Base-by-base conservation (phyloP, 306 rosid species). In the Trifolium pratense region DNA sequence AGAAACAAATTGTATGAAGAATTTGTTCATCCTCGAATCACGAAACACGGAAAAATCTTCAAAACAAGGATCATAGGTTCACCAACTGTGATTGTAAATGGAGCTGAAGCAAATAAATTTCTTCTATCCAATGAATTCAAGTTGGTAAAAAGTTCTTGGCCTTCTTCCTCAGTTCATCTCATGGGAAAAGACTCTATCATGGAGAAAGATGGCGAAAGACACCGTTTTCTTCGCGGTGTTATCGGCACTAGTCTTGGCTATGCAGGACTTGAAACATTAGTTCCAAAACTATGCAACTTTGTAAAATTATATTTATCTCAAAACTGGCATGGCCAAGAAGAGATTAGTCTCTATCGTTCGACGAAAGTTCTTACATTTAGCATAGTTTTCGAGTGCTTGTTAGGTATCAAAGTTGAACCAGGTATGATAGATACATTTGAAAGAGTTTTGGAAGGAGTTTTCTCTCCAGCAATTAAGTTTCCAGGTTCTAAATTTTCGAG, bases 91-190 rank as follows among this genome's bases (percentile, higher is more conserved):
- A 69, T 89, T 7, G 87, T 93, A 2, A 87, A 87, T 64, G 98
- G 97, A 64, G 86, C 96, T 46, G 88, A 87, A 36, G 97, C 90
- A 18, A 93, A 93, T 9, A 85, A 71, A 3, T 93, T 87, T 45
- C 32, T 92, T 45, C 11, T 90, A 59, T 87, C 93, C 3, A 90
- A 87, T 66, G 97, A 93, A 86, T 93, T 93, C 79, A 90, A 93
- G 85, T 71, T 87, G 73, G 98, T 90, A 71, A 81, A 87, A 66
- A 90, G 97, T 75, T 89, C 97, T 15, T 90, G 96, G 98, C 98
- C 98, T 63, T 83, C 93, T 12, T 66, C 90, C 5, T 80, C 92
- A 9, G 93, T 93, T 73, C 86, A 93, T 83, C 90, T 90, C 77
- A 90, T 93, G 98, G 98, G 97, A 55, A 82, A 60, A 42, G 79